Evolutionary conservation across 345 rosid species (phyloP).

Genomic region (Euclidium syriacum): DNA sequence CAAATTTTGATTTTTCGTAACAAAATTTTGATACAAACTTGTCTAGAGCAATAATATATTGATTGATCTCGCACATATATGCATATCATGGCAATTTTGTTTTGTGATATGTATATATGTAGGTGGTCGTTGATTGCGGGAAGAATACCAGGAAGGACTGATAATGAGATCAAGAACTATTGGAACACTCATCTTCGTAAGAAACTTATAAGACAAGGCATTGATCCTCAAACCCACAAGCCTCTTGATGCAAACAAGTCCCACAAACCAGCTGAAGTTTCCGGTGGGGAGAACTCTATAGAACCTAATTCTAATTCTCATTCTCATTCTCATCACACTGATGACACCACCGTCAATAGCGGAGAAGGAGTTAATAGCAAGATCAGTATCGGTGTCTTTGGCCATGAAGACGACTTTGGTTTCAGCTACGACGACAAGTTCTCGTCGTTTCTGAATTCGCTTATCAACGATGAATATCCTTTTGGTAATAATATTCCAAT

Average conservation of each 20-base stretch:
- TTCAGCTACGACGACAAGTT: conserved; percentile 50
- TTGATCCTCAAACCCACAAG: conserved; percentile 80
- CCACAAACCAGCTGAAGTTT: conserved; percentile 10
- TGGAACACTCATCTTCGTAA: conserved; percentile 87
- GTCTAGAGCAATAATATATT: background rate
- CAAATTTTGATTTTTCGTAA: background rate
- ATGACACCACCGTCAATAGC: background rate
- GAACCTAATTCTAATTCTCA: conserved; percentile 4
- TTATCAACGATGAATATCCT: conserved; percentile 53
- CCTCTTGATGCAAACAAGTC: conserved; percentile 36
- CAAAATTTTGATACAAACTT: background rate
- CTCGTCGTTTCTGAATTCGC: conserved; percentile 62
- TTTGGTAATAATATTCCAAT: conserved; percentile 16
- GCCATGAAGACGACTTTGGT: conserved; percentile 7
- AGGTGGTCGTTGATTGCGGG: conserved; percentile 93
- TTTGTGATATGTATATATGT: too few relatives aligned
- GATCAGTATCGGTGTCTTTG: conserved; percentile 12
- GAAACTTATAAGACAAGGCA: conserved; percentile 73
- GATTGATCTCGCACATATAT: background rate
- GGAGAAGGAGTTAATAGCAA: conserved; percentile 17
- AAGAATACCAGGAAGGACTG: conserved; percentile 85
- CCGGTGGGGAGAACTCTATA: conserved; percentile 17
- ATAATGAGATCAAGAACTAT: conserved; percentile 87
- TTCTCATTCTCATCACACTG: background rate
- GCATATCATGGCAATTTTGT: background rate